Base-by-base conservation (phyloP, 257 asterid species). In the Vinca minor region DNA sequence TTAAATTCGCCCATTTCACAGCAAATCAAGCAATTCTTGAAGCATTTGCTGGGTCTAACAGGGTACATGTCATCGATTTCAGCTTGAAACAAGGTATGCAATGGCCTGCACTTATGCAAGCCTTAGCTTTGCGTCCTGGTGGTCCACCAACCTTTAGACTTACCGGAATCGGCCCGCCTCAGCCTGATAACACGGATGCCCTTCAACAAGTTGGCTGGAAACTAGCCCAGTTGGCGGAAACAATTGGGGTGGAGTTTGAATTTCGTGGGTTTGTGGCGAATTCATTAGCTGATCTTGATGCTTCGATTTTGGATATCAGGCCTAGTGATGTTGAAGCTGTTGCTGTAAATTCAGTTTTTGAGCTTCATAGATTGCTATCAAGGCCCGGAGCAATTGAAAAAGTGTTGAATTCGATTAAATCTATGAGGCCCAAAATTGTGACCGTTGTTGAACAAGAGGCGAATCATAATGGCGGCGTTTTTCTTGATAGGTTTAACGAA, bases 1-100 rank as follows among this genome's bases (percentile, higher is more conserved):
- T n/a, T n/a, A n/a, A n/a, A n/a, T n/a, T n/a, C n/a, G n/a, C 95
- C 96, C 96, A 86, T 56, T 86, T 88, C 72, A 88, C 96, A 0
- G 96, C 95, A 3, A 88, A 88, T 48, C 95, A 88, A 60, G 95
- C 96, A 0, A 88, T 88, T 17, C 76, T 88, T 7, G 95, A 86
- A 41, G 90, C 95, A 2, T 88, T 88, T 59, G 77, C 82, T 0
- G 83, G 83, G n/a, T 77, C 78, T 3, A 64, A 17, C 29, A 69
- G 80, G 11, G 96, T 87, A 38, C 96, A 87, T 18, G 94, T 87
- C 4, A 73, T 87, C 20, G 96, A 87, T 74, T 85, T 87, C 48
- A 82, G 94, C 35, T 71, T 87, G 71, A 80, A 82, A 29, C 94
- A 87, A 56, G 96, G 96, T 72, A 83, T 83, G 94, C 96, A 87